Base-by-base conservation (phyloP, 257 asterid genomes). In the Solanum etuberosum region DNA sequence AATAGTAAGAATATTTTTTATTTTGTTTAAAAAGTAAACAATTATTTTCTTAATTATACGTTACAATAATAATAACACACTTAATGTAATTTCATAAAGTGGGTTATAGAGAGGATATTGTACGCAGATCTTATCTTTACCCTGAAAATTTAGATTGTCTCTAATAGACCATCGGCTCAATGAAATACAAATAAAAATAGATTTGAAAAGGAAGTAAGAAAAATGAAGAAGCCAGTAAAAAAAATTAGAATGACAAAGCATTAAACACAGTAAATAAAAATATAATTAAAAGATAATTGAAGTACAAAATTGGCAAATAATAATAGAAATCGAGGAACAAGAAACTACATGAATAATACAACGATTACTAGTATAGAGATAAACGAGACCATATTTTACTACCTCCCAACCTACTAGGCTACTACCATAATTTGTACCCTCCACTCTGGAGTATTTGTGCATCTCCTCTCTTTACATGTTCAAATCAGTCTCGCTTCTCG, bases 71-170 rank as follows among this genome's bases (percentile, higher is more conserved):
- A 54, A 51, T 16, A 51, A 2, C 23, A 51, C 9, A 51, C 0
- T 16, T 2, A 18, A 51, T 18, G 5, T 54, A 54, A 54, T 54
- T 54, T 54, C n/a, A 54, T 7, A 54, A 54, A 16, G 7, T 54
- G n/a, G 9, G 2, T 6, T 54, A 18, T 54, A 18, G 10, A 6
- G n/a, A 54, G 0, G 63, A 10, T 18, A 54, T 0, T 54, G n/a
- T 54, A 54, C 4, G 1, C 0, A 6, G 10, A 54, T 4, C 10
- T 54, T 54, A 51, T 18, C 7, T 6, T 18, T 18, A 54, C 4
- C 2, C 3, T 0, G 9, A 18, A 54, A 18, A 18, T 54, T 0
- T 54, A 54, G n/a, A 0, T 13, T 18, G 0, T 54, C 18, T 54
- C 4, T 18, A 18, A 54, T 54, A 2, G 4, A 54, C 7, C 10